Evolutionary conservation across 805 yeast species (phyloP).

Genomic region (Suhomyces emberorum): DNA sequence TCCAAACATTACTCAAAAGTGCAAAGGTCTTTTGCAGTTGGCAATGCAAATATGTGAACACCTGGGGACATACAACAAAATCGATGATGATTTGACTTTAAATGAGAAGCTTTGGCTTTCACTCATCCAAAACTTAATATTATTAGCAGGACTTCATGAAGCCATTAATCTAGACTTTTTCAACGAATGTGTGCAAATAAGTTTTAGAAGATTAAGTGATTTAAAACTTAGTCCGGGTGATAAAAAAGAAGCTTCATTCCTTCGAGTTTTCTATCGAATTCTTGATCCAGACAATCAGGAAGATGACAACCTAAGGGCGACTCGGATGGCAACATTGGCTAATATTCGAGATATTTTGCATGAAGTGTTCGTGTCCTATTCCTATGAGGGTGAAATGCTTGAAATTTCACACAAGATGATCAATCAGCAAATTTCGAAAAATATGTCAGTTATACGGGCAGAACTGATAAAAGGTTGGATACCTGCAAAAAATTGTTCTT

Average conservation of each 20-base stretch:
- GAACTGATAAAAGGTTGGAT: slow-evolving; percentile 61
- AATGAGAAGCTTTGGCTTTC: slow-evolving; percentile 30
- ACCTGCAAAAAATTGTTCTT: slow-evolving; percentile 56
- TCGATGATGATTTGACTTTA: slow-evolving; percentile 11
- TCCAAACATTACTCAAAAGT: neutral
- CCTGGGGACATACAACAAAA: slow-evolving; percentile 10
- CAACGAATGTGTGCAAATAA: slow-evolving; percentile 28
- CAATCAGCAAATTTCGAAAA: slow-evolving; percentile 52
- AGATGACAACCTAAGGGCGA: slow-evolving; percentile 15
- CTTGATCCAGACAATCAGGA: slow-evolving; percentile 39
- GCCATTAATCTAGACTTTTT: slow-evolving; percentile 8
- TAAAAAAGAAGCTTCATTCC: slow-evolving; percentile 37
- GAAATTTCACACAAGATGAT: slow-evolving; percentile 50
- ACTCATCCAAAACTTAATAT: slow-evolving; percentile 24
- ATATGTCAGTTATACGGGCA: slow-evolving; percentile 40
- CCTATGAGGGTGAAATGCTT: slow-evolving; percentile 59
- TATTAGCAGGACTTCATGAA: slow-evolving; percentile 11
- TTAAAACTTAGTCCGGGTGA: slow-evolving; percentile 18
- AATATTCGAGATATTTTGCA: slow-evolving; percentile 58
- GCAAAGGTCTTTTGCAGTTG: slow-evolving; percentile 32
- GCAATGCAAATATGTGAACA: slow-evolving; percentile 31
- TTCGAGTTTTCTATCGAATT: slow-evolving; percentile 53
- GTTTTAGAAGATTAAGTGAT: slow-evolving; percentile 33
- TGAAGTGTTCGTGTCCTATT: slow-evolving; percentile 62
- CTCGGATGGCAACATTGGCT: slow-evolving; percentile 48